These are phyloP conservation scores for Balakata baccata DNA, from an alignment of 345 rosid genomes.

Conservation along the genomic window DNA sequence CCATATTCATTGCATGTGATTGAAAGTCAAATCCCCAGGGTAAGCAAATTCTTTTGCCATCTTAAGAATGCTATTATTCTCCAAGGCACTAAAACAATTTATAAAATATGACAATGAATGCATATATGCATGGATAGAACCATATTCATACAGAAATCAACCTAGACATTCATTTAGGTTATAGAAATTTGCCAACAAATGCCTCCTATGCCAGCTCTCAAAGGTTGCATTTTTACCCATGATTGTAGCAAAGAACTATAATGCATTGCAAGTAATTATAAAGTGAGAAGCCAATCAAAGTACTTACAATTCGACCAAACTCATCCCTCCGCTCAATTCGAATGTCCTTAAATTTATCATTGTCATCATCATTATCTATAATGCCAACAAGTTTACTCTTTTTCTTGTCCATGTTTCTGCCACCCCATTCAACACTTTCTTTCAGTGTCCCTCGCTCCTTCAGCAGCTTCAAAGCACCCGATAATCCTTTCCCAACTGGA, in stretches of 20 bases:
- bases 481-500: slow-evolving; percentile 85
- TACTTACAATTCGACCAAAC: slow-evolving; percentile 92
- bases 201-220: not conserved
- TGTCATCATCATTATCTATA: slow-evolving; percentile 39
- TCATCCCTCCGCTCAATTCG: slow-evolving; percentile 89
- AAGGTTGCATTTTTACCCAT: not conserved
- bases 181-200: not conserved
- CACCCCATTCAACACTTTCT: slow-evolving; percentile 92
- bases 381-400: slow-evolving; percentile 95
- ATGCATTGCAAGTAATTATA: not conserved
- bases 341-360: slow-evolving; percentile 58
- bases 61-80: not conserved
- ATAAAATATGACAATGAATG: not conserved
- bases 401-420: slow-evolving; percentile 98
- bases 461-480: slow-evolving; percentile 78
- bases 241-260: not conserved
- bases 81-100: not conserved
- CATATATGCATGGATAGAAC: not conserved
- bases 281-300: slow-evolving; percentile 4
- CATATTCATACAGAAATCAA: not conserved
- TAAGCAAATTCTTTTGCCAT: not conserved
- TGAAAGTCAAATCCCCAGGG: not conserved
- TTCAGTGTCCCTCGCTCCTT: slow-evolving; percentile 91
- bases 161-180: not conserved
- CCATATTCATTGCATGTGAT: not conserved